These are phyloP conservation scores for Blastocystis sp. DNA, from an alignment of 352 stramenopile genomes.

Conservation along the genomic window DNA sequence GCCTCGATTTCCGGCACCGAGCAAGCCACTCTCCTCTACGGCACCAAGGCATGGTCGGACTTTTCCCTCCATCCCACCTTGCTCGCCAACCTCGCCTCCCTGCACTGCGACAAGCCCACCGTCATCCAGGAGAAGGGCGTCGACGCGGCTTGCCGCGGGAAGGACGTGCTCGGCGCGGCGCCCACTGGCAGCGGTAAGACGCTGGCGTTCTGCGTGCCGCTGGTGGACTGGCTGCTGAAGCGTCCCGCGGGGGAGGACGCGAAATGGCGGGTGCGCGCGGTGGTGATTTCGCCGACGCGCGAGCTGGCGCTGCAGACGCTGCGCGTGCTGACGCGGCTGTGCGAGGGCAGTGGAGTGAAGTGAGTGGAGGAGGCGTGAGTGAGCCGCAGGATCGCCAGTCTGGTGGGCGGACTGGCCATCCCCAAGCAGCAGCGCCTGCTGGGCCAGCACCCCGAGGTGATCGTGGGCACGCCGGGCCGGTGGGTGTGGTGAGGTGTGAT, in stretches of 20 bases:
- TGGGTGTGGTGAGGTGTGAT: neutral
- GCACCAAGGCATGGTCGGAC: neutral
- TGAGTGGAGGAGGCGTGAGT: neutral
- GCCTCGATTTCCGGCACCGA: constrained; percentile 20
- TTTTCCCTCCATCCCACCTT: constrained; percentile 35
- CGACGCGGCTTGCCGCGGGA: constrained; percentile 78
- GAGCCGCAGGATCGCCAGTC: constrained; percentile 77
- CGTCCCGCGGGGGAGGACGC: constrained; percentile 75
- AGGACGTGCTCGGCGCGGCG: constrained; percentile 83
- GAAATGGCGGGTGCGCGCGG: neutral
- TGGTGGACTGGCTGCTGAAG: constrained; percentile 81
- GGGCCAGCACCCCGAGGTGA: constrained; percentile 80
- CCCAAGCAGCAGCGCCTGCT: constrained; percentile 83
- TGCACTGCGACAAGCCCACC: constrained; percentile 74
- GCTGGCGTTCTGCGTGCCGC: constrained; percentile 83
- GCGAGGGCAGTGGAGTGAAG: constrained; percentile 17
- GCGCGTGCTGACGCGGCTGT: constrained; percentile 27
- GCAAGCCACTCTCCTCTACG: constrained; percentile 31
- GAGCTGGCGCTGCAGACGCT: constrained; percentile 82
- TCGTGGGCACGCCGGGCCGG: constrained; percentile 80
- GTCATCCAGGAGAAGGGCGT: constrained; percentile 81
- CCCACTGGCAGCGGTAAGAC: constrained; percentile 87
- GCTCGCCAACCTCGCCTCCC: neutral
- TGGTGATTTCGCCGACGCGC: constrained; percentile 82
- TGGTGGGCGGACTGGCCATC: constrained; percentile 82